Evolutionary conservation across 75 land plant species (phyloP), one percentile per base, ranked within the genome.

Genomic region (Sequoiadendron giganteum): DNA sequence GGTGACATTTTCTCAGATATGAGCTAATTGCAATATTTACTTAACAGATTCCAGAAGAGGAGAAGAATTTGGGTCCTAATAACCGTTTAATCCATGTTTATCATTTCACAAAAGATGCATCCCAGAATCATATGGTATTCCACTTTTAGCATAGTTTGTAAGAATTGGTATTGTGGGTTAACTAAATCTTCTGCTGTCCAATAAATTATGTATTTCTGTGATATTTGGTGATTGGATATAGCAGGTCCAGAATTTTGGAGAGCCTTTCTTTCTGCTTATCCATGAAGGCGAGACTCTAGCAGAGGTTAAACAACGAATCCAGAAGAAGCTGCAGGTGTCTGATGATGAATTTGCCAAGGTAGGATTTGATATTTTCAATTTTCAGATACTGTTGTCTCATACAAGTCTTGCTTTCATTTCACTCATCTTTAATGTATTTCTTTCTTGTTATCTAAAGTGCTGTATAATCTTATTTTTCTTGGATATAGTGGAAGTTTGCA

Each of bases 201-300:
- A 21, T 45, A 3, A 54, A 10, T 13, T 10, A 30, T 13, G 34
- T 30, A 54, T 10, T 47, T 86, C 7, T 21, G 28, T 65, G 10
- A 21, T 21, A 47, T 28, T 73, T 85, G 25, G 15, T 86, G 86
- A 76, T 34, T 86, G 79, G 54, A n/a, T 86, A 83, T 87, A 90
- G 91, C 94, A 97, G 93, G 95, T 98, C 34, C 96, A 98, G 81
- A 97, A 98, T 87, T 98, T 98, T 93, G 99, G 99, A n/a, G 99
- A 98, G 88, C 99, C 99, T 34, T 98, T 98, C 89, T 95, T 98
- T 88, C 86, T 98, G 88, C 92, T 94, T 79, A 93, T 97, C 49
- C 94, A 89, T 86, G 99, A 98, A 78, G 95, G 95, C 85, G 99
- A 98, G 87, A 98, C 96, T 32, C 84, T 98, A 80, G 92, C 91